phyloP scores from a whole-genome alignment of 176 grass and related monocot species.

The Oryza officinalis region DNA sequence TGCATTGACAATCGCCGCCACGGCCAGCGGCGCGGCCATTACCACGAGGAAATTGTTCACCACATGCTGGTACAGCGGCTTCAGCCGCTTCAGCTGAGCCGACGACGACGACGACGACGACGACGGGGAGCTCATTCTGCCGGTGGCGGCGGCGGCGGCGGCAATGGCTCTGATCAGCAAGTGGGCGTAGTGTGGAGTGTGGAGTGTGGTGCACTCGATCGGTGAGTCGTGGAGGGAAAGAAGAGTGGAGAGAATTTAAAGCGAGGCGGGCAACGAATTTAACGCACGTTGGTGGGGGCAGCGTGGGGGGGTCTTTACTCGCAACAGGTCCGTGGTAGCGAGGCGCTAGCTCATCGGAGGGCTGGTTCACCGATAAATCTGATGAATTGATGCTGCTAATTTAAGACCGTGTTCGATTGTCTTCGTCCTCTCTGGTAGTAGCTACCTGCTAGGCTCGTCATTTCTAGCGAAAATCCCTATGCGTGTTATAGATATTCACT shows the following conservation, averaged over 20 bases:
- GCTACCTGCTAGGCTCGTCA: not conserved
- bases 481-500: not conserved
- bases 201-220: not conserved
- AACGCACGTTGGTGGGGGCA: slow-evolving; percentile 27
- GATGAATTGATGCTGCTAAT: slow-evolving; percentile 40
- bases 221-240: slow-evolving; percentile 3
- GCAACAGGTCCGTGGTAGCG: slow-evolving; percentile 31
- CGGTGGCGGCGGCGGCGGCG: not conserved
- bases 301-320: not conserved
- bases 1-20: not conserved
- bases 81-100: slow-evolving; percentile 38
- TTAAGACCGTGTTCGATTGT: slow-evolving; percentile 7
- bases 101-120: not conserved
- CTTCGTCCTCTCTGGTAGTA: not conserved
- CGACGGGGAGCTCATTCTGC: slow-evolving; percentile 35
- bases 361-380: slow-evolving; percentile 47
- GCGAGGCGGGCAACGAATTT: slow-evolving; percentile 11
- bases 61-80: slow-evolving; percentile 54
- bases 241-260: slow-evolving; percentile 37
- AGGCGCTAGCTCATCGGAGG: not conserved
- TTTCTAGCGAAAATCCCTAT: not conserved
- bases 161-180: not conserved
- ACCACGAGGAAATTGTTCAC: slow-evolving; percentile 62
- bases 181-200: not conserved
- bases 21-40: slow-evolving; percentile 46